Evolutionary conservation across 2,329 filamentous ascomycete species (phyloP), one percentile per base, ranked within the genome.

Genomic region (Nemania diffusa): DNA sequence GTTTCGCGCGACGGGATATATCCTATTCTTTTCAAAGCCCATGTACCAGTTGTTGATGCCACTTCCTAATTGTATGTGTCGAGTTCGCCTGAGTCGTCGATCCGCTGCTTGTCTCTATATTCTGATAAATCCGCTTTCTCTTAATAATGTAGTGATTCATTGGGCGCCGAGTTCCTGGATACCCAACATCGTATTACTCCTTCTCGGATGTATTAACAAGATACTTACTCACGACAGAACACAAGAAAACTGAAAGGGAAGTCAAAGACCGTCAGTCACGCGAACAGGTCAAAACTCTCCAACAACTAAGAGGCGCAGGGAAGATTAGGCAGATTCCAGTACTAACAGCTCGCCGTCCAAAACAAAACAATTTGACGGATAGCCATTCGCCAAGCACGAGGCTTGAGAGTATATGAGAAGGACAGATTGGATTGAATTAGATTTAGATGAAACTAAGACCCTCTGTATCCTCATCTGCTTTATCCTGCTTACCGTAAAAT

Each of bases 311-410:
- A 52, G 7, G 13, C 7, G 20, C 20, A 37, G 2, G 15, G 29
- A 34, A 57, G 53, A 57, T 58, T 53, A 57, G 29, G 32, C 9
- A 53, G 37, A 67, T 67, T 67, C 65, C 56, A 64, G 55, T 8
- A 56, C 27, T 26, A 34, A 37, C 17, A 50, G 51, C 24, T 32
- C 24, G 20, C 48, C 42, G 61, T 64, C 13, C 65, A 53, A 56
- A 60, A 64, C 42, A 67, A 67, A 32, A 60, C 42, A 40, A 51
- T 40, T 29, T 11, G 29, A 59, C 15, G 22, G 11, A 42, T 34
- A 55, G 32, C 3, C 3, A 2, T 4, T 50, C 13, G 24, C 24
- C 46, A 13, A 27, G 24, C 29, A 15, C 8, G 29, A 26, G n/a
- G 4, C 13, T 11, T 17, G 22, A 26, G 22, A 17, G 26, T 13